Conservation (phyloP, 2,329 filamentous ascomycete species). For the Microdochium nivale region DNA sequence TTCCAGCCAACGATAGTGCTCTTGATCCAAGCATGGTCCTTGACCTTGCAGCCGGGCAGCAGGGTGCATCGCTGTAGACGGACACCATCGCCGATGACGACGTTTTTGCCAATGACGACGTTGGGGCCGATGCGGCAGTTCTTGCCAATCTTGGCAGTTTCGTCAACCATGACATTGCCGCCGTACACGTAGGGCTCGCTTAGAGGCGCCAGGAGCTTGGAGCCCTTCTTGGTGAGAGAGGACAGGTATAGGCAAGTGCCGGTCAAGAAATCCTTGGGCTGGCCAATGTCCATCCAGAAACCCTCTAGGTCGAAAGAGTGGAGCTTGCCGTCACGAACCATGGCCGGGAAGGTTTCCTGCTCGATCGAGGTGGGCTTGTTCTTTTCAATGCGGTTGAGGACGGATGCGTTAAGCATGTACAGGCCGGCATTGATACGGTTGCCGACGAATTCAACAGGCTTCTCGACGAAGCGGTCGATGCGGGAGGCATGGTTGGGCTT, state of each 20-base stretch:
- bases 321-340: slow-evolving; percentile 79
- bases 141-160: slow-evolving; percentile 91
- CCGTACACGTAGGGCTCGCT: slow-evolving; percentile 77
- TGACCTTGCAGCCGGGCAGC: slow-evolving; percentile 83
- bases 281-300: slow-evolving; percentile 99
- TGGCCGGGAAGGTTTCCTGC: slow-evolving; percentile 96
- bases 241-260: slow-evolving; percentile 95
- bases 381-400: slow-evolving; percentile 87
- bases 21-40: slow-evolving; percentile 99
- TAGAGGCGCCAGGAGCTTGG: slow-evolving; percentile 69
- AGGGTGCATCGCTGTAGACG: slow-evolving; percentile 89
- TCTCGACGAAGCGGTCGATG: slow-evolving; percentile 99
- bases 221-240: slow-evolving; percentile 81
- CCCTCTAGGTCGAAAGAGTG: slow-evolving; percentile 96
- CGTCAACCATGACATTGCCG: slow-evolving; percentile 92
- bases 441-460: slow-evolving; percentile 95
- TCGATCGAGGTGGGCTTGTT: slow-evolving; percentile 89
- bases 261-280: slow-evolving; percentile 96
- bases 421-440: slow-evolving; percentile 98
- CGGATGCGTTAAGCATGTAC: slow-evolving; percentile 92
- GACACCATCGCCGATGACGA: slow-evolving; percentile 88
- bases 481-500: slow-evolving; percentile 83
- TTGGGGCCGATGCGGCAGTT: slow-evolving; percentile 98
- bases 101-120: slow-evolving; percentile 88
- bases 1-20: slow-evolving; percentile 98